Conservation (phyloP, 2,329 filamentous ascomycete genomes). For the Helminthosporium solani region DNA sequence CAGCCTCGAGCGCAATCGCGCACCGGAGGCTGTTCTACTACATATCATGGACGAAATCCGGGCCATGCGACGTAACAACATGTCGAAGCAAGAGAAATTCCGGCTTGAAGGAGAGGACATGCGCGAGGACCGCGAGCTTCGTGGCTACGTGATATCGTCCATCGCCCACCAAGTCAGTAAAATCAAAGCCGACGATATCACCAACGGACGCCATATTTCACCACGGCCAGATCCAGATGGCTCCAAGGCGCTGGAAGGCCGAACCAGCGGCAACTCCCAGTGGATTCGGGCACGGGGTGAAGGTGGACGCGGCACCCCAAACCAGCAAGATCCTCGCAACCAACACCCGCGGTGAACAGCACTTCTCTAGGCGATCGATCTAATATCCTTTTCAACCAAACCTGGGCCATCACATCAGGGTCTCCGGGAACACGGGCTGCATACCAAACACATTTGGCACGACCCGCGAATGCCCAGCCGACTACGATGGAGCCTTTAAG, state of each 20-base stretch:
- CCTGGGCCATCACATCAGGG: conserved; percentile 8
- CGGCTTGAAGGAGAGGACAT: conserved; percentile 77
- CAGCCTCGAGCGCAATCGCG: conserved; percentile 72
- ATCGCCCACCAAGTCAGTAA: conserved; percentile 73
- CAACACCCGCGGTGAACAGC: conserved; percentile 39
- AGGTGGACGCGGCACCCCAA: conserved; percentile 36
- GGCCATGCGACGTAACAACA: conserved; percentile 75
- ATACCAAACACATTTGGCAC: conserved; percentile 7
- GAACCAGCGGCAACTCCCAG: conserved; percentile 42
- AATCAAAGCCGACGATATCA: conserved; percentile 56
- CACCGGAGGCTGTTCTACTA: conserved; percentile 84
- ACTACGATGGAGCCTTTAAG: conserved; percentile 11
- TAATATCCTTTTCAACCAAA: conserved; percentile 8
- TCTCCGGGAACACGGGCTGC: conserved; percentile 4
- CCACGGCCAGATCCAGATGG: conserved; percentile 46
- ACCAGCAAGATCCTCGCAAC: conserved; percentile 42
- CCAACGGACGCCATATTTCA: conserved; percentile 22
- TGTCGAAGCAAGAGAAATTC: conserved; percentile 83
- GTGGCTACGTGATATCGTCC: conserved; percentile 70
- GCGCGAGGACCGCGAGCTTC: conserved; percentile 72
- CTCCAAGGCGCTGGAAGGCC: conserved; percentile 50
- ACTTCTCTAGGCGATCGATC: conserved; percentile 1
- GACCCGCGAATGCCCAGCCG: conserved; percentile 12
- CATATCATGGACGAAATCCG: conserved; percentile 93
- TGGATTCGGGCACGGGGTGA: conserved; percentile 41